Base-by-base conservation (phyloP, 2,329 filamentous ascomycete species). In the Penicillium thymicola region DNA sequence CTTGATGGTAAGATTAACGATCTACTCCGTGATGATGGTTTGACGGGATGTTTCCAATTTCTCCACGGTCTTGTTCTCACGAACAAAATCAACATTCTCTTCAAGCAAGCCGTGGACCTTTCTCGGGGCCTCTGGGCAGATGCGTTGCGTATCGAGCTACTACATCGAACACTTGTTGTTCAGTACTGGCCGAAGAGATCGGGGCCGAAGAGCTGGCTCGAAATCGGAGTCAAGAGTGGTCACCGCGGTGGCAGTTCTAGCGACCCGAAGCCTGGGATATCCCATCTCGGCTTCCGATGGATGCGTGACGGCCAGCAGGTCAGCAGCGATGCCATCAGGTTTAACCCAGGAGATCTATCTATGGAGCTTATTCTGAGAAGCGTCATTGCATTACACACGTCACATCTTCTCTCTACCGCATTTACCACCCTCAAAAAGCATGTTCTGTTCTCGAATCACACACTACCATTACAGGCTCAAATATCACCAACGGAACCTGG, bases 61-160 rank as follows among this genome's bases (percentile, higher is more conserved):
- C 78, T 97, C 2, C 92, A 97, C 72, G 91, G 93, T 68, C 87
- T 95, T 59, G 84, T 92, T 4, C 78, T 99, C 54, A 97, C 92
- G 0, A 89, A 94, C 74, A 97, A 99, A 77, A 88, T 99, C 64
- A 87, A 85, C 62, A 87, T 94, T 62, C 82, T 96, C 44, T 85
- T 85, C 64, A 85, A 86, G 60, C 94, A 99, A 77, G 90, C 90
- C 2, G 62, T 82, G 28, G 85, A 87, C 41, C 78, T 99, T 56
- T 81, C 82, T 54, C 84, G 82, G 55, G 83, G 82, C 4, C 84
- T 85, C 32, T 97, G 94, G 93, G 85, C 87, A 32, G 87, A 90
- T 54, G 86, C 87, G 34, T 73, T 97, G 44, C 85, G 85, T 65
- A 82, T 96, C 16, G 90, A 97, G 70, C 81, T 87, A 28, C 80